Conservation (phyloP, 106 monocot species). For the Cymbidium sinense region DNA sequence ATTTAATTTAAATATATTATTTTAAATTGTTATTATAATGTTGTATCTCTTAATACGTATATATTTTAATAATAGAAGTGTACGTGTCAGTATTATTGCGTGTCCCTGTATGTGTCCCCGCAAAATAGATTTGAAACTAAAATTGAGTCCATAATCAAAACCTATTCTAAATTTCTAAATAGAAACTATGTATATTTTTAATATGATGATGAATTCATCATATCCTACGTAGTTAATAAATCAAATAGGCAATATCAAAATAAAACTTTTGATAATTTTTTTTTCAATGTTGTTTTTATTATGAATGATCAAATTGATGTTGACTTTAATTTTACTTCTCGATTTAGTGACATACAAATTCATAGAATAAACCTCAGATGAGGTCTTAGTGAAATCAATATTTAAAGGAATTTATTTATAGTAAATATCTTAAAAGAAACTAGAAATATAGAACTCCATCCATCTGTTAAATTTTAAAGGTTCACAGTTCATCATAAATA, state of each 20-base stretch:
- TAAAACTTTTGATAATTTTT: neutral
- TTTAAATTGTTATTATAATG: no score
- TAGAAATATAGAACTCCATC: neutral
- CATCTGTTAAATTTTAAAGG: no score
- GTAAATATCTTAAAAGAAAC: neutral
- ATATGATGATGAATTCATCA: neutral
- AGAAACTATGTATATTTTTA: no score
- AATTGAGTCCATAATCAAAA: no score
- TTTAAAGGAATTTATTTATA: neutral
- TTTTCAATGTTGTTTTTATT: neutral
- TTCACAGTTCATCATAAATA: no score
- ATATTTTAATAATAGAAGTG: no score
- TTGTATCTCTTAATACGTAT: no score
- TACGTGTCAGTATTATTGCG: no score
- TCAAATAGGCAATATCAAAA: neutral
- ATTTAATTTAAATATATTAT: no score
- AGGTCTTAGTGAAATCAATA: neutral
- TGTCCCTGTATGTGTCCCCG: no score
- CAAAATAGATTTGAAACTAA: no score
- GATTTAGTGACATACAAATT: neutral
- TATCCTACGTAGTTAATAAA: neutral
- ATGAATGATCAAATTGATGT: neutral
- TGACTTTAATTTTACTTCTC: neutral
- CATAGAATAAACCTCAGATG: neutral
- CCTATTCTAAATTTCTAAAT: no score